Evolutionary conservation across 225 moss, liverwort and hornwort species (phyloP), one percentile per base, ranked within the genome.

Genomic region (Climacium dendroides): DNA sequence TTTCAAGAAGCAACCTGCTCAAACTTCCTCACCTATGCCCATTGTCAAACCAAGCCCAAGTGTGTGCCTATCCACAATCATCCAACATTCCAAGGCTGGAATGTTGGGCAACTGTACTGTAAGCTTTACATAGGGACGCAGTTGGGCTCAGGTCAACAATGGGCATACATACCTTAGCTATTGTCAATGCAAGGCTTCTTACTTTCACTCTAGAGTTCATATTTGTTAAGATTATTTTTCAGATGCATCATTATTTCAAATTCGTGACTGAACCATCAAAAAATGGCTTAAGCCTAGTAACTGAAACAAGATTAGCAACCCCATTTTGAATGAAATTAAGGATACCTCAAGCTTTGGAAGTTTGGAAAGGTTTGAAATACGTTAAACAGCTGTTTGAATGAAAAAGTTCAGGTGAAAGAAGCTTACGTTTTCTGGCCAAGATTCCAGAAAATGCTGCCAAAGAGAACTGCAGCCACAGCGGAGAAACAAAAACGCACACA

Each of bases 361-460:
- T 22, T 83, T 83, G 43, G 23, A 32, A 71, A 57, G 5, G 30
- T 32, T 55, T 71, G 23, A 23, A 45, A 37, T 26, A 13, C 0
- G 1, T 30, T 10, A 19, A 58, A 29, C 3, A 9, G 2, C 7
- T 32, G 19, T 18, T 26, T 16, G 32, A 55, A 13, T 15, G 4
- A 8, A 55, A 34, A 64, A 17, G 4, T 9, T 19, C 5, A 34
- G 45, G 54, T 78, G 45, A 9, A 50, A 37, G 69, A 45, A 7
- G 53, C 92, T 79, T 75, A 94, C 96, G 91, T 94, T 88, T 93
- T 94, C 82, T 92, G 93, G 43, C 97, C 97, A 24, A 95, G 85
- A 76, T 95, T 93, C 97, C 97, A 97, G 48, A 97, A 97, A 79
- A 97, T 93, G 48, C 93, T 92, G 78, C 97, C 97, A 61, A 97